Evolutionary conservation across 371 early-diverging fungal species (phyloP), one percentile per base, ranked within the genome.

Genomic region (Umbelopsis sp.): DNA sequence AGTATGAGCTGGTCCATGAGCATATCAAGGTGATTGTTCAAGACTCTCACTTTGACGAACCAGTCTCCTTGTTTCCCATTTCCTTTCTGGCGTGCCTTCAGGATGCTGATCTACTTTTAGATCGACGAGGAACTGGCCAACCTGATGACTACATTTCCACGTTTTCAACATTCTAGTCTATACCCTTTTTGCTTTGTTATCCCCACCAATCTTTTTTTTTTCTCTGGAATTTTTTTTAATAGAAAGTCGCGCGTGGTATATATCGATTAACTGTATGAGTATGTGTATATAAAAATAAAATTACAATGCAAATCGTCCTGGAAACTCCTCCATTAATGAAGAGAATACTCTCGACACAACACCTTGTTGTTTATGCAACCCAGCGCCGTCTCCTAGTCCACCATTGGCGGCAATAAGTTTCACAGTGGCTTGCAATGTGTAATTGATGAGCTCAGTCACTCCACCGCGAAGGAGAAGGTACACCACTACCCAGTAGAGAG

Each of bases 41-140:
- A 18, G 57, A 57, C n/a, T 57, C 57, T 18, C 57, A 57, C 29
- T 57, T 57, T 29, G 57, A 57, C 37, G 57, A 57, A 57, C 57
- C 57, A 2, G 35, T 57, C 18, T 57, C 57, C 35, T 35, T 57
- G 35, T 57, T 57, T 5, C 57, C 57, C 29, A 57, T 57, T 35
- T 57, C 57, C 57, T 57, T 57, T 57, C 29, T 57, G 35, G 57
- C 57, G 11, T 57, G 57, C 35, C 57, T 57, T 57, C 57, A 57
- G 35, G 57, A 57, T 35, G 57, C 57, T 35, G 57, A 57, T 35
- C 57, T 57, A 29, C 57, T 57, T 57, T 35, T 57, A n/a, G 57
- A 57, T n/a, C 29, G 57, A 35, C 11, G 57, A 29, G 57, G 35
- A 18, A 57, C 57, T 16, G 48, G 48, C 7, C 48, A 48, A n/a